Percentiles rank a stretch among this genome's conserved stretches.
phyloP scores from a whole-genome alignment of 495 filamentous ascomycete species.

The Penicillium salamii region DNA sequence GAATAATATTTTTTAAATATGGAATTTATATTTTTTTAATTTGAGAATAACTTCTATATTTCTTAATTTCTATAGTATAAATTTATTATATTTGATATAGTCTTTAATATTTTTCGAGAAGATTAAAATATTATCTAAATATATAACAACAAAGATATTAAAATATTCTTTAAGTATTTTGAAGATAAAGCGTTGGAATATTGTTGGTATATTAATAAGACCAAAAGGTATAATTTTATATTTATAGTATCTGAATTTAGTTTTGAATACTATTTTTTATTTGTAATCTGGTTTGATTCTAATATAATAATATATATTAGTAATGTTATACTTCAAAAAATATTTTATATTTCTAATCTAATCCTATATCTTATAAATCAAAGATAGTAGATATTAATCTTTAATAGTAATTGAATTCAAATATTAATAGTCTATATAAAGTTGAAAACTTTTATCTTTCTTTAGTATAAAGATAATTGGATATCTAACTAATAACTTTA shows the following conservation, averaged over 20 bases:
- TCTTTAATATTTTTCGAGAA: constrained; percentile 10
- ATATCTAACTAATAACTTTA: constrained; percentile 11
- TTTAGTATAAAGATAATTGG: constrained; percentile 24
- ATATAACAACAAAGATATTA: neutral
- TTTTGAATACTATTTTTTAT: constrained; percentile 19
- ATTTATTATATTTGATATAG: constrained; percentile 7
- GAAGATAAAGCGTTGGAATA: constrained; percentile 16
- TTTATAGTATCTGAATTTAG: constrained; percentile 13
- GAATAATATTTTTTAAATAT: constrained; percentile 7
- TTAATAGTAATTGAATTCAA: constrained; percentile 27
- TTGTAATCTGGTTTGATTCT: constrained; percentile 12
- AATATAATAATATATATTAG: constrained; percentile 13
- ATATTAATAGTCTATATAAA: constrained; percentile 24
- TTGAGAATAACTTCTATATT: constrained; percentile 7
- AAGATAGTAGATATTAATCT: constrained; percentile 20
- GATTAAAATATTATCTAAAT: constrained; percentile 16
- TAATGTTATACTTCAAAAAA: constrained; percentile 26
- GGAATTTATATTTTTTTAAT: constrained; percentile 16
- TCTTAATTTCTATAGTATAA: constrained; percentile 2
- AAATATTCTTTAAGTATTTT: neutral
- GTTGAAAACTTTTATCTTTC: constrained; percentile 17
- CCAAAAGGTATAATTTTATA: constrained; percentile 17
- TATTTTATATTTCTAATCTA: constrained; percentile 17
- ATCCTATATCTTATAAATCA: constrained; percentile 19
- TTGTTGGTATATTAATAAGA: constrained; percentile 12